These are phyloP conservation scores for Pterocarpus macrocarpus DNA, from an alignment of 306 rosid species.

Conservation along the genomic window DNA sequence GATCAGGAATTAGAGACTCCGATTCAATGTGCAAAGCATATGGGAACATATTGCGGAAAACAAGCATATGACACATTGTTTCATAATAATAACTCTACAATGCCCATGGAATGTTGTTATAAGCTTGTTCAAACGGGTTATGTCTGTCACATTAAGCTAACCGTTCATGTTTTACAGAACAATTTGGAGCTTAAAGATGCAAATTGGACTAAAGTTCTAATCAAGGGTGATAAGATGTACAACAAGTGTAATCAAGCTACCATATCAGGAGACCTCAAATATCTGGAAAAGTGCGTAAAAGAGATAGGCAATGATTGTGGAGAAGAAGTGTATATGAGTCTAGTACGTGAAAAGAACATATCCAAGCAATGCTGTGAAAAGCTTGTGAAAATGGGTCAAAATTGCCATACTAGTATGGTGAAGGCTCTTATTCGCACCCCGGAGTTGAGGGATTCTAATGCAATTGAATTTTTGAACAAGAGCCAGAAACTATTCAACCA, in stretches of 20 bases:
- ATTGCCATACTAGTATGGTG: conserved; percentile 4
- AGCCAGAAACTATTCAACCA: background rate
- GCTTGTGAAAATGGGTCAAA: conserved; percentile 12
- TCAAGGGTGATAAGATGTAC: background rate
- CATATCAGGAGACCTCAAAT: background rate
- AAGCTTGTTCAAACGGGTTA: conserved; percentile 43
- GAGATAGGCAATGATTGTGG: conserved; percentile 20
- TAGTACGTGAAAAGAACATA: background rate
- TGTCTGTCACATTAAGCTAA: conserved; percentile 14
- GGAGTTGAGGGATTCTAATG: conserved; percentile 9
- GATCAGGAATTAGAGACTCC: background rate
- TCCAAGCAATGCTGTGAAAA: background rate
- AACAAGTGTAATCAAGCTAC: conserved; percentile 30
- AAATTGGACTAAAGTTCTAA: background rate
- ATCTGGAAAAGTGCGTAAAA: conserved; percentile 1
- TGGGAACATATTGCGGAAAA: background rate
- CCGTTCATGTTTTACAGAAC: background rate
- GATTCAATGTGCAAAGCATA: background rate
- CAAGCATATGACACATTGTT: background rate
- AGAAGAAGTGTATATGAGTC: background rate
- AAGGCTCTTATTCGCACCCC: conserved; percentile 41
- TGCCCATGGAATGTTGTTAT: conserved; percentile 30
- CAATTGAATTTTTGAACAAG: background rate
- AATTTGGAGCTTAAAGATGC: background rate
- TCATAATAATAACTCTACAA: background rate